Conservation (phyloP, 768 basidiomycete genomes). For the Tubosaeta brunneosetosa region DNA sequence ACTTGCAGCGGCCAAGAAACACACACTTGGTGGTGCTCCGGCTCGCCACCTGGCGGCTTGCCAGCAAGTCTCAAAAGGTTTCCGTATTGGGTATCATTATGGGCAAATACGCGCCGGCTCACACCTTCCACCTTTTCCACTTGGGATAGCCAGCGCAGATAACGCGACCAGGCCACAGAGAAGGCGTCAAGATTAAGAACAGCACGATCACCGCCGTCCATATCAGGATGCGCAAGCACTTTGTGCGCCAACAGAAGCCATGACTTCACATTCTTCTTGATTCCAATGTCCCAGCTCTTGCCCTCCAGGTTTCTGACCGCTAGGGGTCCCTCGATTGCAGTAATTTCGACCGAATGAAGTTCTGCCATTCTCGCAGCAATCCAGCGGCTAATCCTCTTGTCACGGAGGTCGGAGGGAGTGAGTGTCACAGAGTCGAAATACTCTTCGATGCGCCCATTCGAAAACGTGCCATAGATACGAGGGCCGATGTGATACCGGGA, state of each 20-base stretch:
- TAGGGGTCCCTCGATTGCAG: conserved; percentile 50
- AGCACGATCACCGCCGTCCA: conserved; percentile 42
- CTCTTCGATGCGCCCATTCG: conserved; percentile 93
- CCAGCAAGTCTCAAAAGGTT: conserved; percentile 73
- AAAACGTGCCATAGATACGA: conserved; percentile 89
- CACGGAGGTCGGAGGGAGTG: conserved; percentile 70
- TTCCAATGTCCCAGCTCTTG: conserved; percentile 53
- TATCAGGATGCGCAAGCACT: conserved; percentile 61
- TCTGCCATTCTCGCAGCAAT: conserved; percentile 96
- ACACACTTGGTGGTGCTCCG: conserved; percentile 73
- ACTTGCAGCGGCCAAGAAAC: conserved; percentile 8
- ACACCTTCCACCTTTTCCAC: conserved; percentile 55
- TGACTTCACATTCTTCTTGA: conserved; percentile 58
- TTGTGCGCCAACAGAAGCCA: conserved; percentile 72
- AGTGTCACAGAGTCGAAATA: conserved; percentile 88
- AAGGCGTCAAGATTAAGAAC: conserved; percentile 65
- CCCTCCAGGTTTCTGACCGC: conserved; percentile 37
- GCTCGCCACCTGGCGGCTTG: conserved; percentile 46
- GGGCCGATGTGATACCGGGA: conserved; percentile 87
- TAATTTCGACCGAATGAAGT: conserved; percentile 87
- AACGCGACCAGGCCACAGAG: conserved; percentile 58
- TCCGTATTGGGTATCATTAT: conserved; percentile 96
- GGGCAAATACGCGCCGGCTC: conserved; percentile 71
- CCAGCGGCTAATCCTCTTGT: conserved; percentile 71
- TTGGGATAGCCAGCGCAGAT: conserved; percentile 63